Evolutionary conservation across 129 eudicot genomes (phyloP).

Genomic region (Arctium minus): DNA sequence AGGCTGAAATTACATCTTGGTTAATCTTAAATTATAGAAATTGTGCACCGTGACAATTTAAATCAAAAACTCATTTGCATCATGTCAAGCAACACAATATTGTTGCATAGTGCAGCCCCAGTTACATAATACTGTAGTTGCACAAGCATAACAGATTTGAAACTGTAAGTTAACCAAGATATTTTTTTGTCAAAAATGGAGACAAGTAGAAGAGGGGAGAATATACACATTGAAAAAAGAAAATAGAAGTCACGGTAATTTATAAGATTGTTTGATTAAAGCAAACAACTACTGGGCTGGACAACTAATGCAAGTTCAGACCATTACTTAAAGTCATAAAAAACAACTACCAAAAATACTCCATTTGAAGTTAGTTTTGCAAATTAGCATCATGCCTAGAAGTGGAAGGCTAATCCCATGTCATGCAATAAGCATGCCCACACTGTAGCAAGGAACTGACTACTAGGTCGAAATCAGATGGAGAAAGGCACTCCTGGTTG

Average conservation of each 20-base stretch:
- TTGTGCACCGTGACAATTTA: background rate
- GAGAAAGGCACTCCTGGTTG: background rate
- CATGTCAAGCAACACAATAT: background rate
- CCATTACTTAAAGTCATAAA: no score
- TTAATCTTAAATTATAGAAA: background rate
- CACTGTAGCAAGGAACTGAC: background rate
- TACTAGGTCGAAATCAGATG: background rate
- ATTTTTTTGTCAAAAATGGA: background rate
- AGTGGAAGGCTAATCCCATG: background rate
- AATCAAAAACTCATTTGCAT: background rate
- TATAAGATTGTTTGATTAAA: background rate
- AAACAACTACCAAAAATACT: background rate
- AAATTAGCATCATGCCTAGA: background rate
- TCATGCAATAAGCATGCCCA: constrained; percentile 6
- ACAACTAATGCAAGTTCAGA: background rate
- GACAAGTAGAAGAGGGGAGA: background rate
- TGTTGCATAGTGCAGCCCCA: constrained; percentile 16
- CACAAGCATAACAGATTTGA: background rate
- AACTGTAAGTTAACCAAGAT: background rate
- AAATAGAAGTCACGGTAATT: background rate
- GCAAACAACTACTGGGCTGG: background rate
- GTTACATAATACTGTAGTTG: background rate
- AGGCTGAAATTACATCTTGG: constrained; percentile 1
- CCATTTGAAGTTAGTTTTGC: background rate
- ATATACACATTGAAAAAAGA: background rate